phyloP scores from a whole-genome alignment of 306 rosid genomes.

The Crotalaria pallida region DNA sequence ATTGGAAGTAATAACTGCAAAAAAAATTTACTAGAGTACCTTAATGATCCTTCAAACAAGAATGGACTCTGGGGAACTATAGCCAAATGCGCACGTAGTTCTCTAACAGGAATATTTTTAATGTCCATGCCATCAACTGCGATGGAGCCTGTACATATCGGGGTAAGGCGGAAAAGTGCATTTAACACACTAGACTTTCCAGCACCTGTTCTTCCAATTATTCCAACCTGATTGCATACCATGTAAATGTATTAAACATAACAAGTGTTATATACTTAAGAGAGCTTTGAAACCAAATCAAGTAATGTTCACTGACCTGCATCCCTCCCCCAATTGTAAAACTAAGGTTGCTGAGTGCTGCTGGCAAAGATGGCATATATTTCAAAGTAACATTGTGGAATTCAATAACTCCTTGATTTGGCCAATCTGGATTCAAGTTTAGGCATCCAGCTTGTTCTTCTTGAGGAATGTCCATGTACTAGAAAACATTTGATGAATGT shows the following conservation, averaged over 20 bases:
- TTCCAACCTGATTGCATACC: conserved; percentile 63
- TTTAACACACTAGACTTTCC: conserved; percentile 95
- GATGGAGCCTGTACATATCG: conserved; percentile 62
- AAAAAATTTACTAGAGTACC: conserved; percentile 36
- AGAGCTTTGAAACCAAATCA: not conserved
- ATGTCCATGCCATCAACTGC: conserved; percentile 71
- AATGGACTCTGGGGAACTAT: conserved; percentile 97
- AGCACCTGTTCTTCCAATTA: conserved; percentile 97
- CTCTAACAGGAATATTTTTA: conserved; percentile 61
- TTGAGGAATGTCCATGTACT: conserved; percentile 90
- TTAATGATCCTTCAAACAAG: conserved; percentile 81
- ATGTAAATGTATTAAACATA: not conserved
- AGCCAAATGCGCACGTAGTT: conserved; percentile 74
- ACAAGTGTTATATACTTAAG: not conserved
- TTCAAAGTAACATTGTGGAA: conserved; percentile 80
- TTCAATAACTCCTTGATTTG: conserved; percentile 67
- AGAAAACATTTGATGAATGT: conserved; percentile 22
- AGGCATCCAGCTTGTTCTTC: conserved; percentile 64
- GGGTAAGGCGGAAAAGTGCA: conserved; percentile 83
- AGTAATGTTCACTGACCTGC: conserved; percentile 45
- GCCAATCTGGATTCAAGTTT: conserved; percentile 61
- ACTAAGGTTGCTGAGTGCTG: conserved; percentile 70
- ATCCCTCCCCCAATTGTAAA: conserved; percentile 70
- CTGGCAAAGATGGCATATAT: conserved; percentile 80
- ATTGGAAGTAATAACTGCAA: not conserved